These are phyloP conservation scores for Amorphotheca resinae DNA, from an alignment of 495 filamentous ascomycete species.

Conservation along the genomic window DNA sequence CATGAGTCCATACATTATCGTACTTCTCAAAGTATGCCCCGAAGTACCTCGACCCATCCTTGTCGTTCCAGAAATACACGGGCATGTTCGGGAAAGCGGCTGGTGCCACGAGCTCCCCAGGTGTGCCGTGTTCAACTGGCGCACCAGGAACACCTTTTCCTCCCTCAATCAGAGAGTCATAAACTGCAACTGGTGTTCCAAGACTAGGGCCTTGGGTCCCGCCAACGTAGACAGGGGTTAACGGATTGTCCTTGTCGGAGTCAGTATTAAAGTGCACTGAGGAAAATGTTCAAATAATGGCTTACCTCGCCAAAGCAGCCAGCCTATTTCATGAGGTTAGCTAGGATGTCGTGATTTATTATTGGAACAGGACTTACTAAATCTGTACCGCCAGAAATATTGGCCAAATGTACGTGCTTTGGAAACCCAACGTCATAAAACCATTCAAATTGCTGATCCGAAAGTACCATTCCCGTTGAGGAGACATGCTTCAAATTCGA, in stretches of 20 bases:
- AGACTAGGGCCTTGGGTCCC: slow-evolving; percentile 53
- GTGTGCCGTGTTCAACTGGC: slow-evolving; percentile 43
- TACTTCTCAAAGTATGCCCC: slow-evolving; percentile 62
- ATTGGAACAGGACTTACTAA: slow-evolving; percentile 34
- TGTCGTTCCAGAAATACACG: slow-evolving; percentile 55
- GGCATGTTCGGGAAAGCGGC: slow-evolving; percentile 63
- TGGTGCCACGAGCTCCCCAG: slow-evolving; percentile 63
- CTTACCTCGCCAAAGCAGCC: slow-evolving; percentile 44
- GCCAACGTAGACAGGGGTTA: slow-evolving; percentile 59
- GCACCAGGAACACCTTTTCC: slow-evolving; percentile 38
- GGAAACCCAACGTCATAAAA: slow-evolving; percentile 76
- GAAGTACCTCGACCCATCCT: slow-evolving; percentile 42
- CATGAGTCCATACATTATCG: slow-evolving; percentile 67
- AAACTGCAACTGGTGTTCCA: slow-evolving; percentile 54
- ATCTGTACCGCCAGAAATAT: slow-evolving; percentile 72
- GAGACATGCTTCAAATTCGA: slow-evolving; percentile 44
- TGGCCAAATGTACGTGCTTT: slow-evolving; percentile 44
- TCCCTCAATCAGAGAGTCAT: slow-evolving; percentile 44
- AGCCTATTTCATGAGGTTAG: slow-evolving; percentile 24
- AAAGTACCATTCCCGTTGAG: slow-evolving; percentile 68
- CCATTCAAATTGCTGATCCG: slow-evolving; percentile 62
- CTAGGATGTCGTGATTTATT: not conserved
- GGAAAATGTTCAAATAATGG: not conserved
- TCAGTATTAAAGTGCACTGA: not conserved
- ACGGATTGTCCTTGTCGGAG: slow-evolving; percentile 41